Base-by-base conservation (phyloP, 148 eudicot genomes). In the Camellia lanceoleosa region DNA sequence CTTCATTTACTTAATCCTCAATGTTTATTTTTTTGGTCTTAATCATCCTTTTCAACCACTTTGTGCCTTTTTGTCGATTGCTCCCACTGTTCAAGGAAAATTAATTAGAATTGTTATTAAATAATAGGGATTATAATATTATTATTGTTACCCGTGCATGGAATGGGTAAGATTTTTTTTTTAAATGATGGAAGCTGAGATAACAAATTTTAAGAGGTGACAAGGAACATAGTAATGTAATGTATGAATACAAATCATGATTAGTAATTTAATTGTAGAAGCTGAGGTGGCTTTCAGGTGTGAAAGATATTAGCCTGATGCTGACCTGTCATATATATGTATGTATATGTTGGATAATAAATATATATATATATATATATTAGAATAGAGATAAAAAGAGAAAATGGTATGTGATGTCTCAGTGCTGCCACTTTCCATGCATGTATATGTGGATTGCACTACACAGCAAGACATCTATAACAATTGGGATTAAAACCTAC, bases 371-470 rank as follows among this genome's bases (percentile, higher is more conserved):
- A 1, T 44, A 44, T 14, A 10, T 38, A 41, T 42, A 68, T 30
- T 30, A 30, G 38, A 30, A 30, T 30, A 30, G 38, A 30, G 2
- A 44, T 43, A 38, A 60, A 18, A 5, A 23, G 6, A 64, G 3
- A 20, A 7, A 64, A 23, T 19, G 7, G 11, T 19, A 2, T 41
- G 16, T 41, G 66, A 74, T 74, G 78, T 42, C 23, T 74, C 66
- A 74, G 66, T 74, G 78, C 78, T 74, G 78, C 65, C 78, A 58
- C 52, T 74, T 74, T 74, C 78, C 51, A 74, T 74, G 66, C 51
- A 74, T 74, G 66, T 74, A 58, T 38, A 59, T 18, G 23, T 42
- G 51, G 15, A 18, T 30, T 30, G 30, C 20, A 30, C 12, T 8
- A 11, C 0, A 10, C 52, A 15, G 12, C 9, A 15, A 41, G 46